Evolutionary conservation across 2,329 filamentous ascomycete species (phyloP), one percentile per base, ranked within the genome.

Genomic region (Peltaster fructicola): DNA sequence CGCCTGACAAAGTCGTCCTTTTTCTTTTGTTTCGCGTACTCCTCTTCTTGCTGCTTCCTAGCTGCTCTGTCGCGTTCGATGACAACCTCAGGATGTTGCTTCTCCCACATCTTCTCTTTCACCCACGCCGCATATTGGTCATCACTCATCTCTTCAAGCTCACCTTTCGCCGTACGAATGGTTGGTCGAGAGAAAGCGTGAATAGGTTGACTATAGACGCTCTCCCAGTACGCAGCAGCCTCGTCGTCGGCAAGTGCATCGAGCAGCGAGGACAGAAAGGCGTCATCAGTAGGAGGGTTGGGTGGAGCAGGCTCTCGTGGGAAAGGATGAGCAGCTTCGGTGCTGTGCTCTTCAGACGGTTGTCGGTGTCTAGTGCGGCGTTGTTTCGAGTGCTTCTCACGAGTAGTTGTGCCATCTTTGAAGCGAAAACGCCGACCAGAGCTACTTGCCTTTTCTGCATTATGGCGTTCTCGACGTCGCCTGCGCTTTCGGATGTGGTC

Each of bases 241-340:
- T 98, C 88, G 45, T 95, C 85, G 51, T 98, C 88, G 17, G 82
- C 85, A 52, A 98, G 74, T 15, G 88, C 88, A 50, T 98, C 88
- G 54, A 95, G 95, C 4, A 98, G 71, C 1, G 82, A 92, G 50
- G 91, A 80, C 15, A 80, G 73, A 49, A 98, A 98, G 1, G 85
- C 81, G 0, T 65, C 59, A 19, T 81, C 73, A 9, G 15, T 14
- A 1, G 24, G 22, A 3, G 24, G 27, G 15, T 39, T 32, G 5
- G 32, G 28, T 14, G 37, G 27, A 7, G 34, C 30, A 4, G 43
- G 39, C 17, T 48, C 41, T 18, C 44, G 43, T 8, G 44, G 43
- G 21, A 48, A 47, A 7, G 44, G 44, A 24, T 48, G 44, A 2
- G 42, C 37, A n/a, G 35, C 26, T 19, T 33, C 32, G 14, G 26